These are phyloP conservation scores for Panellus pusillus DNA, from an alignment of 768 basidiomycete genomes.

Conservation along the genomic window DNA sequence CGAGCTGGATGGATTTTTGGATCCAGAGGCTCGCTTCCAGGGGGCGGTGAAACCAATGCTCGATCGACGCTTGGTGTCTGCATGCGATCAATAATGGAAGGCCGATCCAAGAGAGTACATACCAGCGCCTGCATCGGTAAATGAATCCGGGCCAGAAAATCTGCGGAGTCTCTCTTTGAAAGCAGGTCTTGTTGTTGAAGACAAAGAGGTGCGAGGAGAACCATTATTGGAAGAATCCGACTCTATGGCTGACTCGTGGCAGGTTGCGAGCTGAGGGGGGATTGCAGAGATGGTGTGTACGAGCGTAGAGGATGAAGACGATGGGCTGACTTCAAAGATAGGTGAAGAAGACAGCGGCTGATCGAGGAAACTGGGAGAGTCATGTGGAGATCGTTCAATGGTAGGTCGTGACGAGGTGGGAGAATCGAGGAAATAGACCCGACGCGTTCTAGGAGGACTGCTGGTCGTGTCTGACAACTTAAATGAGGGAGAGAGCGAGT, in stretches of 20 bases:
- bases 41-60: conserved; percentile 16
- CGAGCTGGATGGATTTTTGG: background rate
- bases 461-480: background rate
- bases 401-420: conserved; percentile 13
- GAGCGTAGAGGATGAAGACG: conserved; percentile 25
- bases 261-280: conserved; percentile 13
- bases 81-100: background rate
- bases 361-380: conserved; percentile 4
- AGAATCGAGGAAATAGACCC: conserved; percentile 25
- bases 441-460: conserved; percentile 13
- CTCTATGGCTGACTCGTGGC: conserved; percentile 20
- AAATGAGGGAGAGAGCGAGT: conserved; percentile 3
- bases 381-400: conserved; percentile 22
- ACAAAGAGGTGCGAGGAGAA: conserved; percentile 16
- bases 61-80: conserved; percentile 15
- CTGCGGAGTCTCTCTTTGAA: conserved; percentile 8
- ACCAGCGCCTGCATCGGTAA: conserved; percentile 11
- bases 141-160: background rate
- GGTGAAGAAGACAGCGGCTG: background rate
- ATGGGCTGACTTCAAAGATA: conserved; percentile 18
- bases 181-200: conserved; percentile 8
- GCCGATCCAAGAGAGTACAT: background rate
- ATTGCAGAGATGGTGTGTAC: conserved; percentile 18
- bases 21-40: conserved; percentile 16
- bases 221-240: conserved; percentile 18